Base-by-base conservation (phyloP, 148 eudicot species). In the Drosera capensis region DNA sequence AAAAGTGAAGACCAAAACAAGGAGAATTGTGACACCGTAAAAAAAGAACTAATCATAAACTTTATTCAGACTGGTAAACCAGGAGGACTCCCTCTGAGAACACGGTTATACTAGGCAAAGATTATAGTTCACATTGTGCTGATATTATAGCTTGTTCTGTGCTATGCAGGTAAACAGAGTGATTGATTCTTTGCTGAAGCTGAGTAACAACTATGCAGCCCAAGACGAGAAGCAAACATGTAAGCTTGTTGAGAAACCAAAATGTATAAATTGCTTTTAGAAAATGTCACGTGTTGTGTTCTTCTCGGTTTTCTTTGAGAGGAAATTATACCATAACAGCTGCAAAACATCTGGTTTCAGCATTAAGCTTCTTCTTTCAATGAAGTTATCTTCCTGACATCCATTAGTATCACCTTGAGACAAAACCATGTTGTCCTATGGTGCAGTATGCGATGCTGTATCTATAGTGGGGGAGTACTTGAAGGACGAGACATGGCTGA, bases 401-500 rank as follows among this genome's bases (percentile, higher is more conserved):
- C n/a, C n/a, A n/a, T n/a, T n/a, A n/a, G n/a, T n/a, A n/a, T n/a
- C n/a, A n/a, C n/a, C n/a, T n/a, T n/a, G 23, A 38, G 14, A 38
- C 16, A 12, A 12, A 38, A 38, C 8, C 5, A 3, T 15, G 14
- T 20, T 16, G 2, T 45, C 30, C 15, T 23, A 23, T 5, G 40
- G 24, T 54, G 63, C 87, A 86, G 96, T 85, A 62, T 55, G 70
- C 45, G 95, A 80, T 44, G 78, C 71, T 9, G 75, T 79, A 14
- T 71, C 87, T 20, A 62, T 92, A 41, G 43, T 92, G 57, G 78
- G 90, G 23, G 99, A 92, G 48, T 92, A 92, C 71, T 25, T 92
- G 68, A 77, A 62, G 65, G 94, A 92, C 26, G 88, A 81, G 40
- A 95, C 99, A 2, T 92, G 99, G 99, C 40, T 81, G 64, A 77